Base-by-base conservation (phyloP, 2,329 filamentous ascomycete species). In the Sclerotinia spermophila region DNA sequence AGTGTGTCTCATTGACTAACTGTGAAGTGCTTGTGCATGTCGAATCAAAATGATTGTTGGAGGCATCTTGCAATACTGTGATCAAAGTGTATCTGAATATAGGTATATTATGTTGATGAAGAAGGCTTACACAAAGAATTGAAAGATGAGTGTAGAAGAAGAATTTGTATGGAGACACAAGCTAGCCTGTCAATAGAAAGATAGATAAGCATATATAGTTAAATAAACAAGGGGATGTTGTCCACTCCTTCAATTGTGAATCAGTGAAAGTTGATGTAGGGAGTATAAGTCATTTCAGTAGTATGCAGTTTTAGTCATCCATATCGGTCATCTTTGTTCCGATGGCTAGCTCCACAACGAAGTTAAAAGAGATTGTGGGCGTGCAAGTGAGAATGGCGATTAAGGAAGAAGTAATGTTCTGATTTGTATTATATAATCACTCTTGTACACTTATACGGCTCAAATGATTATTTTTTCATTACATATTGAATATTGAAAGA, bases 1-100 rank as follows among this genome's bases (percentile, higher is more conserved):
- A 42, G 35, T 48, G 60, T 6, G 21, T 44, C 11, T 61, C 30
- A 5, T 64, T 35, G 40, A 78, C 78, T 76, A 74, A 82, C 82
- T 83, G 65, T 83, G 81, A 64, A 78, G 53, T 51, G 81, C 82
- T 77, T 83, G 77, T 35, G 79, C 82, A 70, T 83, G 82, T 62
- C 82, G 77, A 71, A 83, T 81, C 8, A 83, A 72, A 71, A 83
- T 80, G n/a, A 83, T 74, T 7, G 78, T 77, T 8, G 81, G 81
- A 21, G 81, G 73, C 81, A 83, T 83, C 38, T 71, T 73, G 55
- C 24, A 53, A 53, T 13, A 53, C 48, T 38, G n/a, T 11, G n/a
- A 58, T n/a, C 38, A 35, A 67, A 21, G 51, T 44, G 24, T 30
- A 8, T 44, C 19, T 58, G 24, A n/a, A 33, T 65, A 38, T 44